Conservation (phyloP, 2,329 filamentous ascomycete species). For the Atkinsonella hypoxylon region DNA sequence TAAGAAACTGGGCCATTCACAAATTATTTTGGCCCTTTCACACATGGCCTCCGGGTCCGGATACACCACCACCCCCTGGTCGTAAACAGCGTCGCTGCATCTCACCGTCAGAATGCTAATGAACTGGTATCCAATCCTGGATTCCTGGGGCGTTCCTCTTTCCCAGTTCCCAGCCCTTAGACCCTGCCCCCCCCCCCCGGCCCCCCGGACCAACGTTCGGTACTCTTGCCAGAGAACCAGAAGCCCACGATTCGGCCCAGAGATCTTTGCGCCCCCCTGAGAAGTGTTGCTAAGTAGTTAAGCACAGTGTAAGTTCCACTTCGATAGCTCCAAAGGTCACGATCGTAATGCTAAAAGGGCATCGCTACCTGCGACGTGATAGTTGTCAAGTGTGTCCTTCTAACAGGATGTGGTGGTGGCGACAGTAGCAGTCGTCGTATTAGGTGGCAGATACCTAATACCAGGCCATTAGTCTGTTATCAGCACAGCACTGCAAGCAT, state of each 20-base stretch:
- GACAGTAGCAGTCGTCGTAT: not conserved
- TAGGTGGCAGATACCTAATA: not conserved
- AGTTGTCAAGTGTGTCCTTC: not conserved
- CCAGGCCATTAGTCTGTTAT: not conserved
- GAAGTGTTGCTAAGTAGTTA: not conserved
- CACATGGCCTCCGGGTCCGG: not conserved
- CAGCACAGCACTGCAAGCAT: not conserved
- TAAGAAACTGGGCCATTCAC: not conserved
- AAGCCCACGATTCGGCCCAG: not conserved
- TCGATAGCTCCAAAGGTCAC: not conserved
- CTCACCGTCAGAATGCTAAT: slow-evolving; percentile 4
- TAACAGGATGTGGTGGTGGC: not conserved
- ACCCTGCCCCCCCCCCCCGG: slow-evolving; percentile 1
- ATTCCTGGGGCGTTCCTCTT: slow-evolving; percentile 1
- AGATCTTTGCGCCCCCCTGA: not conserved
- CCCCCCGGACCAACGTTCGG: not conserved
- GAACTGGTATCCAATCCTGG: slow-evolving; percentile 1
- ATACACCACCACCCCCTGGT: not conserved
- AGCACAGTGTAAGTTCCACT: not conserved
- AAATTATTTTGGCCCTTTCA: not conserved
- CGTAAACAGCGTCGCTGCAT: not conserved
- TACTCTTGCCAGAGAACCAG: not conserved
- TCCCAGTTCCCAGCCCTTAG: not conserved
- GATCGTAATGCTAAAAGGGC: not conserved
- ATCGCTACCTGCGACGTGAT: too few relatives aligned